These are phyloP conservation scores for Chalciporus sphaerocephalus DNA, from an alignment of 768 basidiomycete genomes.

Conservation along the genomic window DNA sequence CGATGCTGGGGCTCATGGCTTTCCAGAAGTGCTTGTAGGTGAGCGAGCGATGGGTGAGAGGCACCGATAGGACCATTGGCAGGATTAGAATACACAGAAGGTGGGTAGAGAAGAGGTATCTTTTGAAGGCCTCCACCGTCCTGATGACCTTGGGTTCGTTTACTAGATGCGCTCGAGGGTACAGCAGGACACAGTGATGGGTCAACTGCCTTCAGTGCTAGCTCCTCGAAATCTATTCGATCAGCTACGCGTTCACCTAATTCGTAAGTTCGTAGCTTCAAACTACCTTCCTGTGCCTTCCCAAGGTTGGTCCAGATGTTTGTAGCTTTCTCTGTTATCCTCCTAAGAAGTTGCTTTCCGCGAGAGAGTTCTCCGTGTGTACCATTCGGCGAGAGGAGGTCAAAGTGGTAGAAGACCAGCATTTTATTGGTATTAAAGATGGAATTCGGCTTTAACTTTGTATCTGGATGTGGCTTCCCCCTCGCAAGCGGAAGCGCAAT, in stretches of 20 bases:
- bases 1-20: conserved; percentile 59
- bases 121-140: conserved; percentile 25
- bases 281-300: conserved; percentile 56
- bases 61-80: conserved; percentile 19
- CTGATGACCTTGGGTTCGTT: conserved; percentile 13
- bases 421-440: conserved; percentile 14
- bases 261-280: conserved; percentile 65
- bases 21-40: conserved; percentile 49
- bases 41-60: conserved; percentile 35
- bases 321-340: conserved; percentile 48
- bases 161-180: conserved; percentile 19
- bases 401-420: conserved; percentile 43
- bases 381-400: conserved; percentile 25
- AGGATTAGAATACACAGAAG: conserved; percentile 51
- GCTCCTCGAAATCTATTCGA: conserved; percentile 76
- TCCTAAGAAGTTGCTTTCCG: conserved; percentile 34
- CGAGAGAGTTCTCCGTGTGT: conserved; percentile 32
- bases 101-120: conserved; percentile 48
- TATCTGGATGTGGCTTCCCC: conserved; percentile 11
- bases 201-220: conserved; percentile 68
- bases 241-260: conserved; percentile 67
- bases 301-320: conserved; percentile 65
- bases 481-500: conserved; percentile 43
- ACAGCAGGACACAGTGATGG: conserved; percentile 61
- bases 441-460: conserved; percentile 6